Evolutionary conservation across 768 basidiomycete species (phyloP).

Genomic region (Epithele typhae): DNA sequence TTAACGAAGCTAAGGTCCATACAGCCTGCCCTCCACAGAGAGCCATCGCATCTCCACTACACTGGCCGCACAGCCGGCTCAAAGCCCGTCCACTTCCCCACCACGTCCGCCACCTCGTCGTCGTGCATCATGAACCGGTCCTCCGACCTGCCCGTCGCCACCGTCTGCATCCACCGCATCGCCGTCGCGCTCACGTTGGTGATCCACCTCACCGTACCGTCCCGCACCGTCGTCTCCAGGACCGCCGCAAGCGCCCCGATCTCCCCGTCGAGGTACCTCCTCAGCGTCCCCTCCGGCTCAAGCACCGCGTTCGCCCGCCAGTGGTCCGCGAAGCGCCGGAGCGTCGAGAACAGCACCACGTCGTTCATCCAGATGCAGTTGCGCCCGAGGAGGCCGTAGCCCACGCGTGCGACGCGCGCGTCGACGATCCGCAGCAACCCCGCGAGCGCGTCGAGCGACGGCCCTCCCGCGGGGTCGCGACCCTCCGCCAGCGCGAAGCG

Average conservation of each 20-base stretch:
- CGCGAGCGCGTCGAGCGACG: constrained; percentile 5
- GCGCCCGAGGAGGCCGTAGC: constrained; percentile 5
- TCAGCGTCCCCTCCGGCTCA: constrained; percentile 1
- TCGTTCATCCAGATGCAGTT: constrained; percentile 12
- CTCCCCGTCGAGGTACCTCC: constrained; percentile 2
- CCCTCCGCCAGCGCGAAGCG: neutral
- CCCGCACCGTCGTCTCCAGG: neutral
- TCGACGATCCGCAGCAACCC: neutral
- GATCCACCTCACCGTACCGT: neutral
- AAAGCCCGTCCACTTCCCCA: neutral
- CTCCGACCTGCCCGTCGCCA: neutral
- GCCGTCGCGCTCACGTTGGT: neutral
- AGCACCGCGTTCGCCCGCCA: neutral
- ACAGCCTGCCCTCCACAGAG: too few relatives aligned
- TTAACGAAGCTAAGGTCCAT: too few relatives aligned
- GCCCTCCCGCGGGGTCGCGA: neutral
- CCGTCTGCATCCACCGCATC: neutral
- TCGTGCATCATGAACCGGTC: constrained; percentile 4
- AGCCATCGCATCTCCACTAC: too few relatives aligned
- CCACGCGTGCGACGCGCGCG: neutral
- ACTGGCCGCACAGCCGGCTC: too few relatives aligned
- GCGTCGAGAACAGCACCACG: constrained; percentile 6
- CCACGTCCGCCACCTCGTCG: constrained; percentile 4
- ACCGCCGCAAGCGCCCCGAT: constrained; percentile 2
- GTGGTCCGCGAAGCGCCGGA: neutral